Percentiles rank a stretch among this genome's conserved stretches.
phyloP scores from a whole-genome alignment of 768 basidiomycete genomes.

The Gloeophyllum trabeum region DNA sequence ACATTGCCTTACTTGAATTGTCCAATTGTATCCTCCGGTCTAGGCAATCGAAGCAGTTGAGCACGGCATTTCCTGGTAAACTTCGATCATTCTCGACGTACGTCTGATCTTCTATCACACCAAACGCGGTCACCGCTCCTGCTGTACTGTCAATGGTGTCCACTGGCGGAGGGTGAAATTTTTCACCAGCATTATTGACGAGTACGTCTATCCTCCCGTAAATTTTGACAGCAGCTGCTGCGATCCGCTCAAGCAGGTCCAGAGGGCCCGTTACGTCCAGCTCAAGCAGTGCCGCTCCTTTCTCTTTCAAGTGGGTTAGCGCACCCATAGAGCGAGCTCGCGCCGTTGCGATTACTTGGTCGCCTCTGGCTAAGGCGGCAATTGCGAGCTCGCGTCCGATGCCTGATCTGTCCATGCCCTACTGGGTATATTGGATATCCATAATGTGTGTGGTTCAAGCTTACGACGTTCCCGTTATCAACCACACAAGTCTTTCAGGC shows the following conservation, averaged over 20 bases:
- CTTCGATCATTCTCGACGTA: no score
- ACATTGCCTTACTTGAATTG: not conserved
- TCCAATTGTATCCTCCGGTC: not conserved
- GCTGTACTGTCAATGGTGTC: not conserved
- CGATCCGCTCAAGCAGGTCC: slow-evolving; percentile 26
- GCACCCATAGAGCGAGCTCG: slow-evolving; percentile 29
- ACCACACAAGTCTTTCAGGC: not conserved
- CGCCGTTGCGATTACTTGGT: slow-evolving; percentile 47
- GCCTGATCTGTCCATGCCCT: slow-evolving; percentile 29
- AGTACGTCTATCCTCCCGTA: slow-evolving; percentile 51
- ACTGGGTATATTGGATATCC: not conserved
- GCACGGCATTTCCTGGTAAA: no score
- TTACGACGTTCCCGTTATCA: not conserved
- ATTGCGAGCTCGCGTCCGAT: slow-evolving; percentile 42
- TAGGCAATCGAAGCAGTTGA: not conserved
- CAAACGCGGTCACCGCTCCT: not conserved
- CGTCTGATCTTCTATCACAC: not conserved
- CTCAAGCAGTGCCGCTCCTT: slow-evolving; percentile 16
- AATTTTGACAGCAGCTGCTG: slow-evolving; percentile 28
- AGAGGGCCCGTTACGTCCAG: slow-evolving; percentile 42
- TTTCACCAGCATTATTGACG: slow-evolving; percentile 52
- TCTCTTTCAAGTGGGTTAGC: slow-evolving; percentile 16
- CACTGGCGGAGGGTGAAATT: no score
- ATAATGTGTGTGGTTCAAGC: not conserved
- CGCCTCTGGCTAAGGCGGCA: slow-evolving; percentile 40